These are phyloP conservation scores for Coprinellus micaceus DNA, from an alignment of 768 basidiomycete genomes.

Conservation along the genomic window DNA sequence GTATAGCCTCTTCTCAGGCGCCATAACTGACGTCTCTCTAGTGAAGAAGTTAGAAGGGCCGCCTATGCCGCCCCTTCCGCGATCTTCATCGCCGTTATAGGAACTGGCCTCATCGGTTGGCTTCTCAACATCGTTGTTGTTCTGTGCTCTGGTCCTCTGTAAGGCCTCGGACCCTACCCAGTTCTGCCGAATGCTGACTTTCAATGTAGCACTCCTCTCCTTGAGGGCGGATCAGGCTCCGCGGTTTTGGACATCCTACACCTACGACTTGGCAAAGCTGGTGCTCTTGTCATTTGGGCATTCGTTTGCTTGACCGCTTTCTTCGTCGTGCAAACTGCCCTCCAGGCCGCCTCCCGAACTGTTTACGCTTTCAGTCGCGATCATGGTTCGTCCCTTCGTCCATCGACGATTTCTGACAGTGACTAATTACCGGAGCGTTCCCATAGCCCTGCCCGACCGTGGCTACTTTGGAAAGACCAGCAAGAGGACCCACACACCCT, in stretches of 20 bases:
- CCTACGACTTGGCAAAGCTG: conserved; percentile 70
- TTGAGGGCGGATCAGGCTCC: conserved; percentile 61
- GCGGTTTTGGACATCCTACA: conserved; percentile 79
- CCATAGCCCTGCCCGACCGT: conserved; percentile 63
- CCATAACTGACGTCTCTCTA: conserved; percentile 21
- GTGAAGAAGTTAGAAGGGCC: conserved; percentile 77
- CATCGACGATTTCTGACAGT: background rate
- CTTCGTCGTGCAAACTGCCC: conserved; percentile 76
- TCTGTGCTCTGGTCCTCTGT: conserved; percentile 79
- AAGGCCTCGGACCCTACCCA: conserved; percentile 20
- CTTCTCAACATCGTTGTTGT: conserved; percentile 82
- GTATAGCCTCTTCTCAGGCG: conserved; percentile 6
- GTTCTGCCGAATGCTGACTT: background rate
- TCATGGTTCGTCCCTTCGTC: conserved; percentile 40
- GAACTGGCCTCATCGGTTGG: conserved; percentile 80
- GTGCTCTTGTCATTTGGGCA: conserved; percentile 74
- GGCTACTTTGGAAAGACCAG: conserved; percentile 74
- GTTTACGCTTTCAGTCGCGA: conserved; percentile 85
- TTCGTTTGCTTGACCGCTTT: conserved; percentile 85
- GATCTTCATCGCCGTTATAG: conserved; percentile 65
- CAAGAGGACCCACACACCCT: conserved; percentile 61
- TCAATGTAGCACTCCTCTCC: background rate
- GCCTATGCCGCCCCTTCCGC: conserved; percentile 69
- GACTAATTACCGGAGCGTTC: conserved; percentile 6
- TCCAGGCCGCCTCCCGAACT: conserved; percentile 80